phyloP scores from a whole-genome alignment of 2,329 filamentous ascomycete species.

The Pestalotiopsis sp. region DNA sequence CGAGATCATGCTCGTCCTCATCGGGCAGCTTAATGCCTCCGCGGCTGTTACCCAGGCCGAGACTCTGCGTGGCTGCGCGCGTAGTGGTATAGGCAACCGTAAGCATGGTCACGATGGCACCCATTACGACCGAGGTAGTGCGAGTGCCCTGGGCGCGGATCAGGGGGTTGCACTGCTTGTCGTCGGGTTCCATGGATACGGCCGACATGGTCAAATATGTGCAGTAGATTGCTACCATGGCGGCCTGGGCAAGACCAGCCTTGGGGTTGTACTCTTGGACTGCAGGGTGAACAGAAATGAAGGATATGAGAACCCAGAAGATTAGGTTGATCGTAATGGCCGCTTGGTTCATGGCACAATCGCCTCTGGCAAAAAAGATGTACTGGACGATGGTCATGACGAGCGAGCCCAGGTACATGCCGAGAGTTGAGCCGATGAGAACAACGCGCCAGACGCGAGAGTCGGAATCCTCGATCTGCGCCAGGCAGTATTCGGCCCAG shows the following conservation, averaged over 20 bases:
- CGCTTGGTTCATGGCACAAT: constrained; percentile 94
- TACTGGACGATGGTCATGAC: constrained; percentile 98
- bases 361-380: constrained; percentile 83
- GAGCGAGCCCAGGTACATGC: constrained; percentile 90
- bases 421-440: constrained; percentile 87
- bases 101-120: constrained; percentile 93
- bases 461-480: constrained; percentile 88
- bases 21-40: constrained; percentile 65
- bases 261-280: constrained; percentile 92
- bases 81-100: constrained; percentile 98
- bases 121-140: constrained; percentile 87
- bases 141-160: constrained; percentile 83
- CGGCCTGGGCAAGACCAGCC: constrained; percentile 93
- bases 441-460: constrained; percentile 83
- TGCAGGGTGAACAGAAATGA: constrained; percentile 84
- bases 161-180: constrained; percentile 92
- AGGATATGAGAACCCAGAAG: constrained; percentile 77
- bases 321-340: constrained; percentile 94
- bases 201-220: constrained; percentile 98
- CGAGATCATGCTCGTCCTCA: constrained; percentile 83
- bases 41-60: constrained; percentile 68
- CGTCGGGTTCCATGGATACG: constrained; percentile 96
- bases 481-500: constrained; percentile 95
- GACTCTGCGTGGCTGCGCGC: constrained; percentile 87
- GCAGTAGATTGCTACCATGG: constrained; percentile 97